Evolutionary conservation across 306 rosid species (phyloP).

Genomic region (Quercus alba): DNA sequence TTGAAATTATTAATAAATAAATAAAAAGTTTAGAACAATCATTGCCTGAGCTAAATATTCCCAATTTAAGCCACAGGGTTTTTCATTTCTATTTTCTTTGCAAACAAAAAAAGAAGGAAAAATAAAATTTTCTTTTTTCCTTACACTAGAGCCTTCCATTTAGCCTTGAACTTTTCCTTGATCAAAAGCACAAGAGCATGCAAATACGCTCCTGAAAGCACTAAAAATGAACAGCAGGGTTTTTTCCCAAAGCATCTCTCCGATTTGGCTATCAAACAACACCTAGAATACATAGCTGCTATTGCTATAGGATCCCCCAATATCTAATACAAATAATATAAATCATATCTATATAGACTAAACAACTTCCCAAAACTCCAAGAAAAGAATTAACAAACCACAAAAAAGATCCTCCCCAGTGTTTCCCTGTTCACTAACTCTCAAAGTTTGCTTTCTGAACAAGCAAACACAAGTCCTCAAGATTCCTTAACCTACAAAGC

Average conservation of each 20-base stretch:
- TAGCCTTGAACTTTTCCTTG: conserved; percentile 53
- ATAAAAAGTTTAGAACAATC: neutral
- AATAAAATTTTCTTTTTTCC: conserved; percentile 12
- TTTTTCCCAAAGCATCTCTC: conserved; percentile 57
- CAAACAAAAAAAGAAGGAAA: neutral
- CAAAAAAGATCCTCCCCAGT: conserved; percentile 19
- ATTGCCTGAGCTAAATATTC: neutral
- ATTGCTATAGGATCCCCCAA: conserved; percentile 21
- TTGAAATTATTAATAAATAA: neutral
- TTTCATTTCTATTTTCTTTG: neutral
- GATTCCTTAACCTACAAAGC: conserved; percentile 29
- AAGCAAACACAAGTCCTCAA: conserved; percentile 58
- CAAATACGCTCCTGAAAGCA: conserved; percentile 48
- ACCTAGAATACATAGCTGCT: conserved; percentile 51
- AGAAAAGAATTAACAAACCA: conserved; percentile 45
- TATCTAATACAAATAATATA: conserved; percentile 16
- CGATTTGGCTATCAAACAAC: conserved; percentile 53
- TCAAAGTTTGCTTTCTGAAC: conserved; percentile 52
- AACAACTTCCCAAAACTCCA: conserved; percentile 33
- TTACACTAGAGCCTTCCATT: conserved; percentile 57
- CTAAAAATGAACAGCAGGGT: conserved; percentile 56
- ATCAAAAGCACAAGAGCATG: conserved; percentile 34
- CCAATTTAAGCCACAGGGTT: neutral
- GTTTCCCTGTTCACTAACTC: conserved; percentile 29
- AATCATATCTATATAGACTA: conserved; percentile 11